These are phyloP conservation scores for Dactylis glomerata DNA, from an alignment of 176 grass and related monocot species.

Conservation along the genomic window DNA sequence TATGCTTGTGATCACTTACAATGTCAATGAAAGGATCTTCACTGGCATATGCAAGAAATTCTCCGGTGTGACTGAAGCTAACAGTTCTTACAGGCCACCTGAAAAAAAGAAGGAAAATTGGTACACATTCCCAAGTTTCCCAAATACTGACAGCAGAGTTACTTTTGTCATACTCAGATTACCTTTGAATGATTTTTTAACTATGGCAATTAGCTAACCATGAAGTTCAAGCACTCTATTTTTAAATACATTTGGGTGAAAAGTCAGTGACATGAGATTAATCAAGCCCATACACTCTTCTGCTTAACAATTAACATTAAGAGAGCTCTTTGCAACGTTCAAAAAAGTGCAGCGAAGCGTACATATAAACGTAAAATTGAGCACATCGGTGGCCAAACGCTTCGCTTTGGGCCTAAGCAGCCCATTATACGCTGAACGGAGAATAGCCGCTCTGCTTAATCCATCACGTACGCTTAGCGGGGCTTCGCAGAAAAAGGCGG, in stretches of 20 bases:
- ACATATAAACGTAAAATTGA: too few species aligned
- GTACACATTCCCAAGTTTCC: neutral
- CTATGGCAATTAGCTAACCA: neutral
- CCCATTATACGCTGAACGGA: too few species aligned
- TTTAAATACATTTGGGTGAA: neutral
- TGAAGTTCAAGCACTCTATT: neutral
- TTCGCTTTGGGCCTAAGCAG: too few species aligned
- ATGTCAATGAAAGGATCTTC: constrained; percentile 99
- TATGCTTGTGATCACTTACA: constrained; percentile 48
- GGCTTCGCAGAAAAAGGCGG: too few species aligned
- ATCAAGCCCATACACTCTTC: neutral
- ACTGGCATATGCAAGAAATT: constrained; percentile 91
- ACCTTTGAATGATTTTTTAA: neutral
- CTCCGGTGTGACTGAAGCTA: constrained; percentile 88
- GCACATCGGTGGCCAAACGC: too few species aligned
- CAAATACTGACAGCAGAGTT: constrained; percentile 15
- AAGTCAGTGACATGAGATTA: neutral
- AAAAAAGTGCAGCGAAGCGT: too few species aligned
- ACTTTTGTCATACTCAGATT: neutral
- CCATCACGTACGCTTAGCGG: too few species aligned
- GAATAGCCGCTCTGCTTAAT: too few species aligned
- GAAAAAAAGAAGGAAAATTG: constrained; percentile 1
- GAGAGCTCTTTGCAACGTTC: too few species aligned
- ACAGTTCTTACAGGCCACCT: constrained; percentile 99
- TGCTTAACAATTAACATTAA: neutral